These are phyloP conservation scores for Gillenia trifoliata DNA, from an alignment of 306 rosid genomes.

Conservation along the genomic window DNA sequence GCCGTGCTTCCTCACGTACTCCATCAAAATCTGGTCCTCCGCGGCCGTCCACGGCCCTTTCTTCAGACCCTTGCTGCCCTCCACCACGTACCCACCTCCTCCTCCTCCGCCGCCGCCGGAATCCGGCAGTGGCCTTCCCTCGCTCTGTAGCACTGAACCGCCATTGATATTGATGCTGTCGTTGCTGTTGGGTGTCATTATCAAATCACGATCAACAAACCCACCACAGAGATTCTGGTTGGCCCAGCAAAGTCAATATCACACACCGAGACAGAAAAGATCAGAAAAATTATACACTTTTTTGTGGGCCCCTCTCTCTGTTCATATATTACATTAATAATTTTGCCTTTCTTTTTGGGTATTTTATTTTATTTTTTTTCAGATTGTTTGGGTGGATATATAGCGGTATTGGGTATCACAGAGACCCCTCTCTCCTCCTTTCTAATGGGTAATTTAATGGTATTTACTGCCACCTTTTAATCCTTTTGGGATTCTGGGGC, in stretches of 20 bases:
- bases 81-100: slow-evolving; percentile 6
- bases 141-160: slow-evolving; percentile 6
- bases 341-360: neutral
- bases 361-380: neutral
- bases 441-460: too few species aligned
- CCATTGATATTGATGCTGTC: neutral
- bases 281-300: neutral
- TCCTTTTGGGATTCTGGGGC: too few species aligned
- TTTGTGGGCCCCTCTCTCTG: neutral
- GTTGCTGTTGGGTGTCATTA: slow-evolving; percentile 3
- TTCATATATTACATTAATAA: too few species aligned
- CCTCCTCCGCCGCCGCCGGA: slow-evolving; percentile 5
- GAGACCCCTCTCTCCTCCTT: neutral
- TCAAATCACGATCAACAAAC: neutral
- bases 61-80: slow-evolving; percentile 28
- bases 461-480: too few species aligned
- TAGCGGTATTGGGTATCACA: neutral
- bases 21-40: slow-evolving; percentile 68
- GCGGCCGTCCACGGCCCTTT: slow-evolving; percentile 90
- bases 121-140: slow-evolving; percentile 13
- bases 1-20: slow-evolving; percentile 77
- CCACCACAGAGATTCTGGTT: neutral
- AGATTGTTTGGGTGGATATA: neutral
- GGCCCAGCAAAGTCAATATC: neutral
- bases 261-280: too few species aligned